These are phyloP conservation scores for Nakazawaea sp. DNA, from an alignment of 805 yeast species.

Conservation along the genomic window DNA sequence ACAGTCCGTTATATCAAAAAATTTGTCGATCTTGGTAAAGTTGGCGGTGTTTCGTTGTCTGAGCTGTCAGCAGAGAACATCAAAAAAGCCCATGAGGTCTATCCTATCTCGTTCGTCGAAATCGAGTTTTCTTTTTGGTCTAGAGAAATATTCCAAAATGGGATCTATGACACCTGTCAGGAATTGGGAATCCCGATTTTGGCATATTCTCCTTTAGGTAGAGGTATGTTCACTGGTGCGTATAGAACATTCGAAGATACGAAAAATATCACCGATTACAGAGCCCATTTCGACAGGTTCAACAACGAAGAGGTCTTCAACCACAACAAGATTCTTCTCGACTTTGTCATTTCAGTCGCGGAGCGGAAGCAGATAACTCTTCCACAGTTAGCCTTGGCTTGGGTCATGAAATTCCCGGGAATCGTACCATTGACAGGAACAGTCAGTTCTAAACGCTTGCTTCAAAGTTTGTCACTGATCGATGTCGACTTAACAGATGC, in stretches of 20 bases:
- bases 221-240: conserved; percentile 69
- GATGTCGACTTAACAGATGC: conserved; percentile 41
- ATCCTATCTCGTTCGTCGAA: conserved; percentile 65
- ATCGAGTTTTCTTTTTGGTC: conserved; percentile 70
- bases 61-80: conserved; percentile 65
- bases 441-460: conserved; percentile 49
- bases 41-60: conserved; percentile 68
- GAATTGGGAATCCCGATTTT: conserved; percentile 58
- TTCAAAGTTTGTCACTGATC: conserved; percentile 42
- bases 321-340: conserved; percentile 27
- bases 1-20: conserved; percentile 50
- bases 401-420: conserved; percentile 44
- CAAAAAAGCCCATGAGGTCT: conserved; percentile 45
- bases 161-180: conserved; percentile 52
- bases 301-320: neutral
- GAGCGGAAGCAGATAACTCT: conserved; percentile 37
- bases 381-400: conserved; percentile 69
- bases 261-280: neutral
- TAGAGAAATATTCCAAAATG: conserved; percentile 56
- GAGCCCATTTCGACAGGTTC: neutral
- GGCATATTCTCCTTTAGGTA: conserved; percentile 79
- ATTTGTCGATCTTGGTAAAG: conserved; percentile 52
- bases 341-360: conserved; percentile 44
- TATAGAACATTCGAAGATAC: conserved; percentile 35
- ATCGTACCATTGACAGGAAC: conserved; percentile 82